phyloP scores from a whole-genome alignment of 1,284 basidiomycete genomes.

The Ceratobasidium sp. region DNA sequence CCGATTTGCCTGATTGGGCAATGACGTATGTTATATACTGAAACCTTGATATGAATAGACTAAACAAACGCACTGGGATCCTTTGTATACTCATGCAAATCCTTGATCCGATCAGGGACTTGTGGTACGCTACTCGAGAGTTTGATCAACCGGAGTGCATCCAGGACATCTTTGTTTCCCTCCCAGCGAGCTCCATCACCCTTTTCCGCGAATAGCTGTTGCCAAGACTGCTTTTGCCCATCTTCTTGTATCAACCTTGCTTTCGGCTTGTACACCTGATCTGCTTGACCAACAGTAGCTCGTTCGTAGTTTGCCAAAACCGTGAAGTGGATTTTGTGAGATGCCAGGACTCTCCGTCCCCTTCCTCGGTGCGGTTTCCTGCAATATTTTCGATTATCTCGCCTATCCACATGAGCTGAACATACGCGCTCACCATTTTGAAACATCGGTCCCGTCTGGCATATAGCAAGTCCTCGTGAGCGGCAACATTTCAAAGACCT shows the following conservation, averaged over 20 bases:
- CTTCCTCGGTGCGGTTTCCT: not conserved
- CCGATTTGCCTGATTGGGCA: slow-evolving; percentile 5
- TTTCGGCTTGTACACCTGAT: slow-evolving; percentile 8
- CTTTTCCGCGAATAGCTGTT: not conserved
- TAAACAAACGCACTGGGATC: not conserved
- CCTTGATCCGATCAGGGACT: not conserved
- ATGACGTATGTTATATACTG: too few species aligned
- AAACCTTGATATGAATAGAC: too few species aligned
- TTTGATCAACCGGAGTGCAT: not conserved
- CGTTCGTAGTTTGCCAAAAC: slow-evolving; percentile 9
- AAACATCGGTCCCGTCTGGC: not conserved
- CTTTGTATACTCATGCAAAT: not conserved
- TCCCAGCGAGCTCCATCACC: too few species aligned
- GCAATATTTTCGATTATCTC: not conserved
- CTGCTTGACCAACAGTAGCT: not conserved
- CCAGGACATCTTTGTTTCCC: not conserved
- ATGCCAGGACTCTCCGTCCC: not conserved
- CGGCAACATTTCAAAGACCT: slow-evolving; percentile 5
- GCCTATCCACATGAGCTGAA: too few species aligned
- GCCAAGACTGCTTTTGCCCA: too few species aligned
- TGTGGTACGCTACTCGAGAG: not conserved
- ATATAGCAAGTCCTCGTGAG: not conserved
- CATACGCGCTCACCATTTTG: too few species aligned
- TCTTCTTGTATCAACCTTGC: too few species aligned
- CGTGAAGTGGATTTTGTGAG: not conserved